Percentiles rank a stretch among this genome's conserved stretches.
Conservation (phyloP, 2,329 filamentous ascomycete genomes). For the Aspergillus flavus region DNA sequence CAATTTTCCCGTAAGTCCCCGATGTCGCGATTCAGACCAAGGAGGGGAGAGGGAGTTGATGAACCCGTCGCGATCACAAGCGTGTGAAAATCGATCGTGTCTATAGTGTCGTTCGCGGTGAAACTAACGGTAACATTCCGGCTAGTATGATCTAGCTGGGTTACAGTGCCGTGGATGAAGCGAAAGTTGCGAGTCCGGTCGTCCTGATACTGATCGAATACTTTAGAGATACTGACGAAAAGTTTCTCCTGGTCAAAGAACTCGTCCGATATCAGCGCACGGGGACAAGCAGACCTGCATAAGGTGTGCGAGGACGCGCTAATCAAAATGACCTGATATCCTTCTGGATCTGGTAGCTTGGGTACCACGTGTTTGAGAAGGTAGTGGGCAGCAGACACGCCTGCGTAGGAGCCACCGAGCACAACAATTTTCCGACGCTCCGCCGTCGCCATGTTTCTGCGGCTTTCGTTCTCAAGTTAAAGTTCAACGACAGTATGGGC, state of each 20-base stretch:
- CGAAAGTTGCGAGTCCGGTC: slow-evolving; percentile 43
- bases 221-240: slow-evolving; percentile 43
- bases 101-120: not conserved
- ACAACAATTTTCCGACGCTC: slow-evolving; percentile 49
- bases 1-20: slow-evolving; percentile 39
- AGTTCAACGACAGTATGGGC: not conserved
- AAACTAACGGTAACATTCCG: slow-evolving; percentile 36
- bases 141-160: slow-evolving; percentile 9
- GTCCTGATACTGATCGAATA: slow-evolving; percentile 47
- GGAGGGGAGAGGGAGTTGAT: slow-evolving; percentile 49
- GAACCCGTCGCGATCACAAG: slow-evolving; percentile 55
- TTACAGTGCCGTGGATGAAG: slow-evolving; percentile 48
- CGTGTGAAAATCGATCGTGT: slow-evolving; percentile 43
- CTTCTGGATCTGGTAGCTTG: slow-evolving; percentile 34
- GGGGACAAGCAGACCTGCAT: slow-evolving; percentile 50
- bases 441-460: not conserved
- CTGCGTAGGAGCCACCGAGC: slow-evolving; percentile 57
- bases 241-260: slow-evolving; percentile 50
- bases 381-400: slow-evolving; percentile 56
- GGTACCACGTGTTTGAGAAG: slow-evolving; percentile 56
- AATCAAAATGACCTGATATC: slow-evolving; percentile 49
- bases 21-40: slow-evolving; percentile 43
- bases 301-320: slow-evolving; percentile 46
- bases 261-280: slow-evolving; percentile 51
- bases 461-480: not conserved